Percentiles rank a stretch among this genome's conserved stretches.
Conservation (phyloP, 2,329 filamentous ascomycete species). For the Neofusicoccum cordaticola region DNA sequence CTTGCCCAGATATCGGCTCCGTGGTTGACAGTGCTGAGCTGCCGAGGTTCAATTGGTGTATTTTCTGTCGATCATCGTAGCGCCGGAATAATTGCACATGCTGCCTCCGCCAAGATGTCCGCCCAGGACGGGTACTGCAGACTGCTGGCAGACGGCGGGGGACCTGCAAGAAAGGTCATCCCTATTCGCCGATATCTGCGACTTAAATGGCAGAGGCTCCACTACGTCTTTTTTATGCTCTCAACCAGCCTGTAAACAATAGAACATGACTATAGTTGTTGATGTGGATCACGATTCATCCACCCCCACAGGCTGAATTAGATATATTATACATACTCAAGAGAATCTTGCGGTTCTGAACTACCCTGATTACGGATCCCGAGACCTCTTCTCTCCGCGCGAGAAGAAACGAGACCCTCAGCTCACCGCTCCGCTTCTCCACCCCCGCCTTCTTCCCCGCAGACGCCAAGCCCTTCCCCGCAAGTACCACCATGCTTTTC, state of each 20-base stretch:
- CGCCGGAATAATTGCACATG: conserved; percentile 1
- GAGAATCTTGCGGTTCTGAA: too few relatives aligned
- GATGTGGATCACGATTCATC: too few relatives aligned
- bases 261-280: too few relatives aligned
- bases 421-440: background rate
- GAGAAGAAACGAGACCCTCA: background rate
- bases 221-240: too few relatives aligned
- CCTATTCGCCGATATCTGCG: too few relatives aligned
- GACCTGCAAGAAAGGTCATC: too few relatives aligned
- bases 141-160: too few relatives aligned
- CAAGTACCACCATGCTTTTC: background rate
- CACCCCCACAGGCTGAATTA: too few relatives aligned
- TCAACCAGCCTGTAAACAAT: too few relatives aligned
- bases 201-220: too few relatives aligned
- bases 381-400: background rate
- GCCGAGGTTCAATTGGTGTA: background rate
- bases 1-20: background rate
- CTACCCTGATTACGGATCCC: too few relatives aligned
- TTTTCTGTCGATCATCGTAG: background rate
- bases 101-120: background rate
- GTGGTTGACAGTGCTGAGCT: background rate
- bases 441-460: conserved; percentile 10
- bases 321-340: too few relatives aligned
- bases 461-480: conserved; percentile 6
- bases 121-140: background rate